Base-by-base conservation (phyloP, 306 rosid species). In the Begonia peltatifolia region DNA sequence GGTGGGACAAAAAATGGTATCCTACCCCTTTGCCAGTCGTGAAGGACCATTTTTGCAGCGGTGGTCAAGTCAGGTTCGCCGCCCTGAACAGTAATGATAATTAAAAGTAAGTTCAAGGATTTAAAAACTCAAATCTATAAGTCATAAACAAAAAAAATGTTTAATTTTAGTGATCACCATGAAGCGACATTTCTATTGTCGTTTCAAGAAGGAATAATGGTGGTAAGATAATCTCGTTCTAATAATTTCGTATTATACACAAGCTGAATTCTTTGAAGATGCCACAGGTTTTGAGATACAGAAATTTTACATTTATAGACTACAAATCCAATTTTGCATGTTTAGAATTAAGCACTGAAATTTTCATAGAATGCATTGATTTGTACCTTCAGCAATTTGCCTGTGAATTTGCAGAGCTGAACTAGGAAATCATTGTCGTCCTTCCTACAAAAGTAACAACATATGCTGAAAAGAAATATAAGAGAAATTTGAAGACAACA, bases 11-110 rank as follows among this genome's bases (percentile, higher is more conserved):
- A 90, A 59, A 90, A 90, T 56, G 97, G 95, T 55, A 90, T 81
- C 60, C 17, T 76, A 14, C 97, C 97, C 84, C 97, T 85, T 79
- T 85, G 95, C 95, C 95, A 85, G 60, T 90, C 97, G 42, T 90
- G 97, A 42, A 85, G 95, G 23, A 85, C 58, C 97, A 90, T 90
- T 74, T 85, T 85, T 12, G 94, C 97, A 1, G 77, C 94, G 9
- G 97, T 90, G 69, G 63, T 83, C 73, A 83, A 76, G 70, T 85
- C 97, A 9, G 95, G 95, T 56, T 90, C 95, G 12, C 95, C 95
- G 36, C 97, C 97, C 95, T 85, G 14, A 10, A 44, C 48, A 8
- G 10, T 20, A 7, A 30, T 30, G 38, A 30, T 30, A 1, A 7
- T 30, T 30, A 30, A 30, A 30, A 30, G 36, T 6, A 30, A 30